A percentile compares a stretch with the other conserved stretches of the same genome.
phyloP scores from a whole-genome alignment of 2,329 filamentous ascomycete genomes.

The Alternaria viburni region DNA sequence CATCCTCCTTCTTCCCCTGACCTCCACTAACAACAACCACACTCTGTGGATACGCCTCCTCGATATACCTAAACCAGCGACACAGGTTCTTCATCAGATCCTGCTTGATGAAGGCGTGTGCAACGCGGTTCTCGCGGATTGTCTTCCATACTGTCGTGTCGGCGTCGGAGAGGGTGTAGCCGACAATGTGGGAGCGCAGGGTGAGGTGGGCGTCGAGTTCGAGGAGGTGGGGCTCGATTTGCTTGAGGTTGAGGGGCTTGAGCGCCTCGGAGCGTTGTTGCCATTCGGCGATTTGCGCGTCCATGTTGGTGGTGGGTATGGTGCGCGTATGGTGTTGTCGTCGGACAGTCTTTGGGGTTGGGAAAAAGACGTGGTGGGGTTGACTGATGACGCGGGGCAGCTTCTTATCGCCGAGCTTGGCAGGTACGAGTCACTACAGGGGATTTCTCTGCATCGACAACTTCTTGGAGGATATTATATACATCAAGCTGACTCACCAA shows the following conservation, averaged over 20 bases:
- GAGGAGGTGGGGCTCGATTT: conserved; percentile 74
- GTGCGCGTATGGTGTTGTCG: not conserved
- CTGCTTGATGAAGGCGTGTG: conserved; percentile 79
- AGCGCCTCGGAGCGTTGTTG: conserved; percentile 60
- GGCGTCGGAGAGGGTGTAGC: conserved; percentile 76
- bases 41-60: conserved; percentile 80
- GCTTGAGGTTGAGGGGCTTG: conserved; percentile 75
- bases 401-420: conserved; percentile 2
- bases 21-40: conserved; percentile 64
- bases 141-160: conserved; percentile 86
- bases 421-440: conserved; percentile 7
- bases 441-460: not conserved
- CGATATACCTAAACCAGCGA: conserved; percentile 87
- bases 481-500: not conserved
- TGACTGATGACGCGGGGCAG: conserved; percentile 8
- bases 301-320: conserved; percentile 28
- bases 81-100: conserved; percentile 76
- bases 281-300: conserved; percentile 60
- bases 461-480: not conserved
- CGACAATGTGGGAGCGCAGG: conserved; percentile 83
- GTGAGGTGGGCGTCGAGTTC: conserved; percentile 87
- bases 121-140: conserved; percentile 83
- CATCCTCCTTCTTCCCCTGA: conserved; percentile 56
- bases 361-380: conserved; percentile 9
- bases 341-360: not conserved